These are phyloP conservation scores for Pythium plurisporium DNA, from an alignment of 352 stramenopile genomes.

Conservation along the genomic window DNA sequence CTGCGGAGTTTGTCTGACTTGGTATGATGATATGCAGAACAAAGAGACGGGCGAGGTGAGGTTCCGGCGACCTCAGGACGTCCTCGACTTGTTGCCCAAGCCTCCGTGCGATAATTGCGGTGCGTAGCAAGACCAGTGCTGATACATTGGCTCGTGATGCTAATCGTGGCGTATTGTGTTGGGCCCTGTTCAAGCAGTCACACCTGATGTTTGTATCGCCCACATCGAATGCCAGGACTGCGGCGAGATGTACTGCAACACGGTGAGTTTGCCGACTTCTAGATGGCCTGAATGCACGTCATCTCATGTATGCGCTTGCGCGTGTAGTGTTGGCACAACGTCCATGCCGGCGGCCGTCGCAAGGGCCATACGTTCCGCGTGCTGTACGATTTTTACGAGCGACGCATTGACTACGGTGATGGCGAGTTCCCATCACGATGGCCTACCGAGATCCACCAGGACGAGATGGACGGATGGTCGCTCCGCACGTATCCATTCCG, in stretches of 20 bases:
- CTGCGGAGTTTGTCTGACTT: neutral
- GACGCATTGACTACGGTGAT: conserved; percentile 89
- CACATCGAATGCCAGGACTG: conserved; percentile 88
- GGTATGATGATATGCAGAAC: conserved; percentile 47
- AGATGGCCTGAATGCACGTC: too few relatives aligned
- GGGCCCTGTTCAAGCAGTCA: too few relatives aligned
- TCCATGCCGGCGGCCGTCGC: conserved; percentile 83
- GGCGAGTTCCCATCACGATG: conserved; percentile 88
- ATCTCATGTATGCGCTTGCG: too few relatives aligned
- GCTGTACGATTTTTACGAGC: conserved; percentile 90
- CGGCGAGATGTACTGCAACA: conserved; percentile 85
- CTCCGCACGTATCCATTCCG: conserved; percentile 53
- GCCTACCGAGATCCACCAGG: conserved; percentile 87
- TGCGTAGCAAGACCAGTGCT: too few relatives aligned
- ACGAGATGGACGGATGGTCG: conserved; percentile 80
- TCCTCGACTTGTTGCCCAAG: conserved; percentile 88
- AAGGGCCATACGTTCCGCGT: conserved; percentile 78
- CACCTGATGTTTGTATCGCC: conserved; percentile 31
- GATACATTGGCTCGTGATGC: too few relatives aligned
- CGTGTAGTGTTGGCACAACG: conserved; percentile 80
- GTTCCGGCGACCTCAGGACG: conserved; percentile 86
- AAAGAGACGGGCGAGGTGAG: conserved; percentile 90
- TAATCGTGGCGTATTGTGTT: too few relatives aligned
- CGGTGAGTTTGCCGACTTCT: conserved; percentile 28
- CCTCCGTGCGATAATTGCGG: conserved; percentile 90